These are phyloP conservation scores for Termitomyces sp. DNA, from an alignment of 768 basidiomycete genomes.

Conservation along the genomic window DNA sequence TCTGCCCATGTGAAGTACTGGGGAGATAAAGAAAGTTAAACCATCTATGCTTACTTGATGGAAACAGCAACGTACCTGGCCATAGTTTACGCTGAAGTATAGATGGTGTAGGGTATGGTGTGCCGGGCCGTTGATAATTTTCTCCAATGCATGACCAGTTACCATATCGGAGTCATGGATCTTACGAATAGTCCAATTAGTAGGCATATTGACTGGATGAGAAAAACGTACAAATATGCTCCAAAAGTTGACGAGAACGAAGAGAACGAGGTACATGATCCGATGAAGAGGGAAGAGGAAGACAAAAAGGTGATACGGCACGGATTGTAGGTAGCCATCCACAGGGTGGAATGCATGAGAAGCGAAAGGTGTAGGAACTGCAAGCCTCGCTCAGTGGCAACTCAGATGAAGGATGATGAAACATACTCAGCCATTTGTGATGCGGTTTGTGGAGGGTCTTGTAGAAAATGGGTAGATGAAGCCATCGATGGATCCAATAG, in stretches of 20 bases:
- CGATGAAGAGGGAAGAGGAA: conserved; percentile 91
- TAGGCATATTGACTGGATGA: neutral
- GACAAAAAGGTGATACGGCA: conserved; percentile 92
- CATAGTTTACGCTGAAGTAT: conserved; percentile 96
- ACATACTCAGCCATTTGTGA: conserved; percentile 96
- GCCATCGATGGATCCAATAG: conserved; percentile 93
- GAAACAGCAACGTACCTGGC: conserved; percentile 49
- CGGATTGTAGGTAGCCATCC: conserved; percentile 90
- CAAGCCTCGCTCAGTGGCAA: neutral
- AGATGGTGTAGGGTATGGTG: conserved; percentile 97
- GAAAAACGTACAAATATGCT: conserved; percentile 71
- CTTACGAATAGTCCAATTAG: conserved; percentile 28
- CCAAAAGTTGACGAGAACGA: conserved; percentile 93
- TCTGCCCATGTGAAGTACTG: conserved; percentile 98
- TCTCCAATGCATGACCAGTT: conserved; percentile 83
- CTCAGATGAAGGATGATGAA: neutral
- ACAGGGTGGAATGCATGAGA: conserved; percentile 97
- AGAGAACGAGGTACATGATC: conserved; percentile 74
- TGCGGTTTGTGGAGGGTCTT: conserved; percentile 95
- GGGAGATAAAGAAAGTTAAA: conserved; percentile 9
- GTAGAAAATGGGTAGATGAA: conserved; percentile 84
- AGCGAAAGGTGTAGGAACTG: conserved; percentile 96
- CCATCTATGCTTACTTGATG: neutral
- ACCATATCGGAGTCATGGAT: conserved; percentile 99
- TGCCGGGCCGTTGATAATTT: conserved; percentile 93